Percentiles rank a stretch among this genome's conserved stretches.
Conservation (phyloP, 2,329 filamentous ascomycete species). For the Pseudocercospora musae region DNA sequence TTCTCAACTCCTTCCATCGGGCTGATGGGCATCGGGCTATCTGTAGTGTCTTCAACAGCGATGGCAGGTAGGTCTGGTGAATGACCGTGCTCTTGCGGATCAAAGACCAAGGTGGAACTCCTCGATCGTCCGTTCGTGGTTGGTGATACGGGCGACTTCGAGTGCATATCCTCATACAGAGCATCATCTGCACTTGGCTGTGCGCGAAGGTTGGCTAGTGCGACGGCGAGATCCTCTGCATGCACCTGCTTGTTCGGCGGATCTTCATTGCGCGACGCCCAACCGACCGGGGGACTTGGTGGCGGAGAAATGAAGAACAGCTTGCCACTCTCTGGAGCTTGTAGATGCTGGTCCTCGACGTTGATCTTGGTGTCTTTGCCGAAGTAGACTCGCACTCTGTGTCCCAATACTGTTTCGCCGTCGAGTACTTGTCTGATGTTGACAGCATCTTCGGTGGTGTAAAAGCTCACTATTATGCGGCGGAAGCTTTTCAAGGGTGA, state of each 20-base stretch:
- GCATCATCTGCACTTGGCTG: constrained; percentile 34
- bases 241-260: constrained; percentile 65
- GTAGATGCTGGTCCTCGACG: constrained; percentile 45
- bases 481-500: constrained; percentile 78
- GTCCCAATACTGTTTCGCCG: constrained; percentile 68
- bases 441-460: constrained; percentile 65
- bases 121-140: constrained; percentile 40
- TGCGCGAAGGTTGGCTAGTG: constrained; percentile 53
- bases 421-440: constrained; percentile 70
- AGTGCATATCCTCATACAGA: constrained; percentile 25
- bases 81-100: constrained; percentile 60
- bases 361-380: constrained; percentile 50
- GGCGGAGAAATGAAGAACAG: constrained; percentile 66
- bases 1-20: constrained; percentile 47
- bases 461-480: constrained; percentile 77
- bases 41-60: constrained; percentile 60
- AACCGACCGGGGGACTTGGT: constrained; percentile 61
- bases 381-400: constrained; percentile 64
- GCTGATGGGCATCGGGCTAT: constrained; percentile 44
- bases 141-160: constrained; percentile 21
- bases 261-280: constrained; percentile 61
- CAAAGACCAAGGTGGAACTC: constrained; percentile 58
- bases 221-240: constrained; percentile 58
- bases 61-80: constrained; percentile 60
- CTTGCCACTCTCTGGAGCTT: constrained; percentile 57